Base-by-base conservation (phyloP, 805 yeast genomes). In the Kazachstania psychrophila region DNA sequence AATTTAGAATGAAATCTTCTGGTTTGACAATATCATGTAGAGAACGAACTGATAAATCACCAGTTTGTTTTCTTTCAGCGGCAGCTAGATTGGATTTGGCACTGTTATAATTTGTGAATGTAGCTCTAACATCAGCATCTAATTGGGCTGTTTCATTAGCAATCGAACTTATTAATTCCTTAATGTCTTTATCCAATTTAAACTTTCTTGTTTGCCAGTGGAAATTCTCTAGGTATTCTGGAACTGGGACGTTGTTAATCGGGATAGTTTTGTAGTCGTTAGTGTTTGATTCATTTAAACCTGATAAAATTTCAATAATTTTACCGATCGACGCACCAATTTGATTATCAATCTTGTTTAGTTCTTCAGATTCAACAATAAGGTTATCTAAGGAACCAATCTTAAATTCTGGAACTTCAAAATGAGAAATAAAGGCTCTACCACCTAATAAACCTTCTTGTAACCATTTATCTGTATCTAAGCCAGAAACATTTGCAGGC, bases 351-450 rank as follows among this genome's bases (percentile, higher is more conserved):
- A 79, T 65, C 57, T 86, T 88, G 28, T 74, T 65, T 40, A 92
- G 70, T 53, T 89, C 97, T 52, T 92, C 98, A 58, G 88, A 77
- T 61, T 88, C 88, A 49, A 81, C 77, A 37, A 92, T 94, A 42
- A 92, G 70, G 22, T 87, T 79, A 61, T 92, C 99, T 54, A 92
- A 72, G 10, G 97, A 88, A 20, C 96, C 96, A 44, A 92, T 85
- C 60, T 92, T 89, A 62, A 92, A 89, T 43, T 70, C 76, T 6
- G 97, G 97, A 35, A 87, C 68, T 24, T 68, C 65, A 40, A 82
- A 73, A 38, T 70, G 64, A 37, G 68, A 59, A 23, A 84, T 66
- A 33, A 73, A 77, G 28, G 72, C 69, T 47, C 66, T 70, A 15
- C 87, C 88, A 16, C 68, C 73, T 42, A 72, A 62, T 41, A 80